Percentiles rank a stretch among this genome's conserved stretches.
phyloP scores from a whole-genome alignment of 2,329 filamentous ascomycete species.

The Hortaea sp. region DNA sequence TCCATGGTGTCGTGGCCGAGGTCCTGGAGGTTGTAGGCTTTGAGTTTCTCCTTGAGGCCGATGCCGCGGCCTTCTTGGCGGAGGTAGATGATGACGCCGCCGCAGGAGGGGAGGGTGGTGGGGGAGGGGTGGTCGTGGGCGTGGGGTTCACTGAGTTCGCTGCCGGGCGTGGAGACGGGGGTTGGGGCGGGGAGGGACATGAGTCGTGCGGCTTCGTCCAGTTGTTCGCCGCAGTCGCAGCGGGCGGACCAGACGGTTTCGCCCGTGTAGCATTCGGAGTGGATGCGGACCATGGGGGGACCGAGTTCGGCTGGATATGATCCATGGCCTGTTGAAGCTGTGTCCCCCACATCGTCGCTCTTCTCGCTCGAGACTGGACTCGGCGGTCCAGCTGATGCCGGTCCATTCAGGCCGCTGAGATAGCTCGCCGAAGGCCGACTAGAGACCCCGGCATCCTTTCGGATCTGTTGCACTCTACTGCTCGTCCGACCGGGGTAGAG shows the following conservation, averaged over 20 bases:
- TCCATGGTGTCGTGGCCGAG: constrained; percentile 96
- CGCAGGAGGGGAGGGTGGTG: constrained; percentile 40
- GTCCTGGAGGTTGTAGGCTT: constrained; percentile 96
- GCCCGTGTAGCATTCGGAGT: constrained; percentile 96
- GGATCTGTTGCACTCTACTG: constrained; percentile 52
- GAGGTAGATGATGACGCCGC: constrained; percentile 90
- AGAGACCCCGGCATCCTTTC: constrained; percentile 30
- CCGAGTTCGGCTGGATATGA: constrained; percentile 23
- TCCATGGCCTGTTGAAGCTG: constrained; percentile 4
- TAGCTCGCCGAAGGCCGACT: constrained; percentile 10
- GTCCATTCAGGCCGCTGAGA: constrained; percentile 10
- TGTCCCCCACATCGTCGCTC: constrained; percentile 2
- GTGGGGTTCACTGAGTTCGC: constrained; percentile 9
- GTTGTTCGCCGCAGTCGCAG: constrained; percentile 94
- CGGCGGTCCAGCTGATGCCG: background rate
- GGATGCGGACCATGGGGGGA: constrained; percentile 79
- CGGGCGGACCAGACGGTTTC: constrained; percentile 97
- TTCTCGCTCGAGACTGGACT: background rate
- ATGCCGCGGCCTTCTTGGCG: constrained; percentile 95
- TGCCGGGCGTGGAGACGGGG: constrained; percentile 18
- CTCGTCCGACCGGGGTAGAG: constrained; percentile 76
- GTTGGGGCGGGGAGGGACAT: constrained; percentile 49
- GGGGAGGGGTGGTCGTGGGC: background rate
- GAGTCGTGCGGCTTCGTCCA: constrained; percentile 87
- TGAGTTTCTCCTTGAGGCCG: constrained; percentile 86